Base-by-base conservation (phyloP, 768 basidiomycete species). In the Leccinum subgranulosum region DNA sequence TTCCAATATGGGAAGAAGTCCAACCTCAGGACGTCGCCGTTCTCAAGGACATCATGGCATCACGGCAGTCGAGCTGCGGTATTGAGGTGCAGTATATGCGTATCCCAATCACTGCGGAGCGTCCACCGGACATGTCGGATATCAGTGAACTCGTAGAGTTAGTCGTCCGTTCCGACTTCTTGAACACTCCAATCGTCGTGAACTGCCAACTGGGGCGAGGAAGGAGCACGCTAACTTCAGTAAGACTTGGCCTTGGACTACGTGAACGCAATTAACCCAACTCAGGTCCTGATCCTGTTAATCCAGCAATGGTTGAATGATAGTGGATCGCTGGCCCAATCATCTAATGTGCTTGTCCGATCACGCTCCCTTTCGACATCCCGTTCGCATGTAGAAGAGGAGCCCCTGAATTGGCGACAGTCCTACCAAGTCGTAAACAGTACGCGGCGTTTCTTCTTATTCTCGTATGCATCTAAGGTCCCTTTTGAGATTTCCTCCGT, bases 181-280 rank as follows among this genome's bases (percentile, higher is more conserved):
- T 81, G 21, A 80, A 83, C 39, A 88, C 89, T 0, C 90, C 90
- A 1, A 89, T 98, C 56, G 87, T 99, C 17, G 82, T 99, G 34
- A 99, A 98, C 67, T 97, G 95, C 65, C 97, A 99, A 67, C 83
- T 99, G 14, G 96, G 94, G 4, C 81, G 93, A 29, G 95, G 96
- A 10, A 80, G 97, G 64, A 95, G 93, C 59, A 96, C 95, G 0
- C 74, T 94, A 50, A 87, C 93, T n/a, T 90, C 94, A 17, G 91
- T 90, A 55, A 61, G 86, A 68, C 9, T 39, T 25, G 11, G 0
- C 47, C 28, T 36, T 46, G 46, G 23, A 45, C 48, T 48, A 29
- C 6, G 21, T 31, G 43, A 55, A 52, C 19, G 17, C 34, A 1
- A 14, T 33, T 66, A 7, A 69, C 50, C 27, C 11, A 21, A 21